Evolutionary conservation across 345 rosid species (phyloP).

Genomic region (Heritiera littoralis): DNA sequence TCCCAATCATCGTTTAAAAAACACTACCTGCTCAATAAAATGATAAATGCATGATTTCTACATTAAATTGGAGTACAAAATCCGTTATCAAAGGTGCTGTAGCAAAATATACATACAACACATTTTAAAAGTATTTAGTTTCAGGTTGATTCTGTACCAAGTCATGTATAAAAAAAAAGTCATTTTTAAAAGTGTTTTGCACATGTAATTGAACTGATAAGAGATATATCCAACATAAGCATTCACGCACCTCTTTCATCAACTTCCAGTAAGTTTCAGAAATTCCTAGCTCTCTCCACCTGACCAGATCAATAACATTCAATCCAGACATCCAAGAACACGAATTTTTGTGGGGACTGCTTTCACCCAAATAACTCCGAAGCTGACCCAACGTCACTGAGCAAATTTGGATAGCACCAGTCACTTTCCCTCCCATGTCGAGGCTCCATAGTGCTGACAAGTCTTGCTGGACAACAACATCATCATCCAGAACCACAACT

Average conservation of each 20-base stretch:
- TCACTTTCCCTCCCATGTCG: conserved; percentile 80
- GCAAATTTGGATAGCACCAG: conserved; percentile 70
- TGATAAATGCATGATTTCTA: background rate
- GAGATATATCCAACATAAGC: background rate
- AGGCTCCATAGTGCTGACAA: conserved; percentile 74
- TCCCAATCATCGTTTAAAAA: background rate
- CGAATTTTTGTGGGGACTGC: conserved; percentile 35
- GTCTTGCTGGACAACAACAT: conserved; percentile 84
- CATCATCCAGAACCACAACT: conserved; percentile 84
- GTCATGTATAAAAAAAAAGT: background rate
- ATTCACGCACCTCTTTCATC: conserved; percentile 55
- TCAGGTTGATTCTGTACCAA: conserved; percentile 1
- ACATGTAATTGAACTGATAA: background rate
- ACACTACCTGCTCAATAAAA: background rate
- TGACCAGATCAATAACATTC: conserved; percentile 72
- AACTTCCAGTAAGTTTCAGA: conserved; percentile 60
- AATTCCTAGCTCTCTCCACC: conserved; percentile 67
- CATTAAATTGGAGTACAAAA: background rate
- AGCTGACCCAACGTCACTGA: conserved; percentile 72
- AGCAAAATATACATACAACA: background rate
- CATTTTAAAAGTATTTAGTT: background rate
- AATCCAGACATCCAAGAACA: conserved; percentile 97
- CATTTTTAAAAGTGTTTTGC: background rate
- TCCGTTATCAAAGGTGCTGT: background rate
- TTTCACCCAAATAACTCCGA: conserved; percentile 47